phyloP scores from a whole-genome alignment of 371 early-diverging fungal genomes.

The Basidiobolus meristosporus region DNA sequence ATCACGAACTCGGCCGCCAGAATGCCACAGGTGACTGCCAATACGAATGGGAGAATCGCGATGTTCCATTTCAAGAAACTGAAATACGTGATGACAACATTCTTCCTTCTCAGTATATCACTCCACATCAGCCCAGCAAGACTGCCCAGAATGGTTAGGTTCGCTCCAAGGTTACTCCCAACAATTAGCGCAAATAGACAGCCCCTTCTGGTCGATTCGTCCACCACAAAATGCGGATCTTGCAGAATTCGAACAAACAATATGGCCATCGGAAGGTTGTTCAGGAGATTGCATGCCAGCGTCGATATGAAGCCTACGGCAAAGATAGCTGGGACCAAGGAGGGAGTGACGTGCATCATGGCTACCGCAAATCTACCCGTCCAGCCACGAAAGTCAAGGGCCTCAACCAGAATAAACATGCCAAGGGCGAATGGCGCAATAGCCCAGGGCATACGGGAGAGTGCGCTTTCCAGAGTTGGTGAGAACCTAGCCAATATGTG shows the following conservation, averaged over 20 bases:
- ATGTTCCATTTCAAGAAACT: too few species aligned
- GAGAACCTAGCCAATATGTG: too few species aligned
- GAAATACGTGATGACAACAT: too few species aligned
- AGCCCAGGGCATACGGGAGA: conserved; percentile 46
- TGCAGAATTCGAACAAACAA: conserved; percentile 32
- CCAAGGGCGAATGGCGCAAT: conserved; percentile 59
- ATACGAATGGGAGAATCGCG: too few species aligned
- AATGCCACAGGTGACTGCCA: too few species aligned
- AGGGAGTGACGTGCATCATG: conserved; percentile 25
- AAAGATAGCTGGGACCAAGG: conserved; percentile 38
- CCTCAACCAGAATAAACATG: conserved; percentile 69
- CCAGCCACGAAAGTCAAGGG: conserved; percentile 40
- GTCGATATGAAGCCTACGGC: conserved; percentile 36
- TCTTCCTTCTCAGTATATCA: conserved; percentile 1
- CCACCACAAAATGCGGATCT: not conserved
- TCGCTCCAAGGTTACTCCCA: conserved; percentile 65
- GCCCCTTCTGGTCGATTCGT: not conserved
- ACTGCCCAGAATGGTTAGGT: conserved; percentile 46
- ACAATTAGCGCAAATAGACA: conserved; percentile 47
- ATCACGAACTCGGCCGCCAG: too few species aligned
- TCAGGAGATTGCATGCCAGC: conserved; percentile 50
- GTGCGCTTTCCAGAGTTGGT: conserved; percentile 17
- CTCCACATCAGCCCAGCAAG: conserved; percentile 64
- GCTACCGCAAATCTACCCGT: conserved; percentile 37
- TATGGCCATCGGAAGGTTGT: conserved; percentile 72